A percentile compares a stretch with the other conserved stretches of the same genome.
Evolutionary conservation across 139 green algal genomes (phyloP).

Genomic region (Chlamydomonas incerta): DNA sequence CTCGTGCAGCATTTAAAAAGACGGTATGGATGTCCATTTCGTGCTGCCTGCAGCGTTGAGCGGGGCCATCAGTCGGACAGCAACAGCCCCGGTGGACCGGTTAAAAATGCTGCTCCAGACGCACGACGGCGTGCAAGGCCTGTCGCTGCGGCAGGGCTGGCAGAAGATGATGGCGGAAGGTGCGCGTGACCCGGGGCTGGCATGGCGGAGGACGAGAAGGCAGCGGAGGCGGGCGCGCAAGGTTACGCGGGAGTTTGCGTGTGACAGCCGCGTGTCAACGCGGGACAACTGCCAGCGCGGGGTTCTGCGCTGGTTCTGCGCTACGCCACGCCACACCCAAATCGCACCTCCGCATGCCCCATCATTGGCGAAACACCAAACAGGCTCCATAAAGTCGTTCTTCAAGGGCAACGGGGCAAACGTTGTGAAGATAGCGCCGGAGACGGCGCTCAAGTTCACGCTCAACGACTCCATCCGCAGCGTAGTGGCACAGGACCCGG

Average conservation of each 20-base stretch:
- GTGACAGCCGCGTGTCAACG: background rate
- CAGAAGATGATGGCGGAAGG: constrained; percentile 83
- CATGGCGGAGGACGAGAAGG: too few relatives aligned
- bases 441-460: constrained; percentile 89
- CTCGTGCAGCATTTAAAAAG: too few relatives aligned
- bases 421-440: constrained; percentile 92
- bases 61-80: constrained; percentile 87
- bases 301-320: too few relatives aligned
- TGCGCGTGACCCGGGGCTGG: too few relatives aligned
- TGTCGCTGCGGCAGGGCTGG: constrained; percentile 78
- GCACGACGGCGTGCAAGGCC: constrained; percentile 67
- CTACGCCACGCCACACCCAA: too few relatives aligned
- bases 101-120: constrained; percentile 95
- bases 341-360: too few relatives aligned
- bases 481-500: constrained; percentile 64
- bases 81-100: constrained; percentile 92
- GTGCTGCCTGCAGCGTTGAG: constrained; percentile 72
- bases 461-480: constrained; percentile 85
- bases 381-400: constrained; percentile 79
- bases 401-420: constrained; percentile 95
- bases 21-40: background rate
- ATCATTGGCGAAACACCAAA: too few relatives aligned
- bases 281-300: too few relatives aligned
- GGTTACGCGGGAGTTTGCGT: too few relatives aligned
- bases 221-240: too few relatives aligned